Conservation (phyloP, 352 stramenopile genomes). For the Pythium myriotylum region DNA sequence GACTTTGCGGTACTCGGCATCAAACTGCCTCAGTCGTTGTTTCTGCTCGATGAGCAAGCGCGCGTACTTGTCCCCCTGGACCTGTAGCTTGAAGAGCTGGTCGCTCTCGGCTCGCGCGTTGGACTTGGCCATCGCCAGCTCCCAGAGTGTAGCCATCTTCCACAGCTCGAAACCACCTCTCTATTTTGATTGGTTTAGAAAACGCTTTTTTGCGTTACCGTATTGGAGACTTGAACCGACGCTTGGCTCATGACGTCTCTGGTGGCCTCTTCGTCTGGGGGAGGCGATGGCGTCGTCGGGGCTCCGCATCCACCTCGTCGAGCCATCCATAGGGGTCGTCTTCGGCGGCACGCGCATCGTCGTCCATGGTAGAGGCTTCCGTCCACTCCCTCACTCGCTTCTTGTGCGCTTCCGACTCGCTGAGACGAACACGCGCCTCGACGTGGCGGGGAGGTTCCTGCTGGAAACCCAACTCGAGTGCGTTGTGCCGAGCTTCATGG, state of each 20-base stretch:
- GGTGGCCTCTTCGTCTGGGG: background rate
- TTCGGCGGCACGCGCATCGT: conserved; percentile 54
- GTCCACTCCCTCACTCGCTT: conserved; percentile 59
- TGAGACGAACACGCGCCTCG: conserved; percentile 31
- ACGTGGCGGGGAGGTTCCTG: conserved; percentile 51
- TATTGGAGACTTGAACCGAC: conserved; percentile 4
- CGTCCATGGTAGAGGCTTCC: conserved; percentile 66
- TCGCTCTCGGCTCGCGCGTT: conserved; percentile 73
- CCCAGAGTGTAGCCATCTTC: conserved; percentile 23
- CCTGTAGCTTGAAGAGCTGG: conserved; percentile 82
- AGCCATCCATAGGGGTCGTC: conserved; percentile 48
- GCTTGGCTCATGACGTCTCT: background rate
- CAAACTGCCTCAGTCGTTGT: conserved; percentile 63
- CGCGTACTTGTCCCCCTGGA: conserved; percentile 81
- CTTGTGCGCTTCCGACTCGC: conserved; percentile 56
- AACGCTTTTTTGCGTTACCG: conserved; percentile 14
- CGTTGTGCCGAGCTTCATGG: conserved; percentile 50
- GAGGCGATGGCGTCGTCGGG: background rate
- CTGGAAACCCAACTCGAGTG: conserved; percentile 67
- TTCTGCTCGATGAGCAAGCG: conserved; percentile 72
- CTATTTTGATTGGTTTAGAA: conserved; percentile 10
- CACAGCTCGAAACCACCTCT: conserved; percentile 5
- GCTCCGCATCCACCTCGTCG: conserved; percentile 56
- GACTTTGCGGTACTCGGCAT: conserved; percentile 71
- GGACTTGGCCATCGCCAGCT: conserved; percentile 55